A percentile compares a stretch with the other conserved stretches of the same genome.
Conservation (phyloP, 257 asterid species). For the Anisodus tanguticus region DNA sequence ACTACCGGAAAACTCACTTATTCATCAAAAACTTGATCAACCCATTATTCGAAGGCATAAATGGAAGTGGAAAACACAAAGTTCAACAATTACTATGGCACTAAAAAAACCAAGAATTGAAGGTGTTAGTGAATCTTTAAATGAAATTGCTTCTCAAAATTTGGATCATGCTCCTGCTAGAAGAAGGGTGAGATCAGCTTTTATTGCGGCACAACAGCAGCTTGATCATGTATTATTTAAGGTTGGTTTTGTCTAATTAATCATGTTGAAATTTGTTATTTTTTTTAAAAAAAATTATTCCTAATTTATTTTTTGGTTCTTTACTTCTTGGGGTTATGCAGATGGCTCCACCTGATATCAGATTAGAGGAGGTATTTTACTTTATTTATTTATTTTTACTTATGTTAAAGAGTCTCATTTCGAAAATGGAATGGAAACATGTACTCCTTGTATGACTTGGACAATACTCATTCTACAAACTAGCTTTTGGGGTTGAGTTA, state of each 20-base stretch:
- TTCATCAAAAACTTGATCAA: conserved; percentile 29
- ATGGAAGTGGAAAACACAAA: conserved; percentile 30
- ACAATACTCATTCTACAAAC: no score
- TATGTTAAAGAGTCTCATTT: no score
- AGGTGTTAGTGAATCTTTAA: conserved; percentile 77
- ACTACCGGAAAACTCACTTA: conserved; percentile 35
- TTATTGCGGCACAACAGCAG: conserved; percentile 60
- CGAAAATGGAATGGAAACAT: no score
- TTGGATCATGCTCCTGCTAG: conserved; percentile 90
- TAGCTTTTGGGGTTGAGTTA: no score
- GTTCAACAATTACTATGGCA: conserved; percentile 49
- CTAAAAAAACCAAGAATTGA: conserved; percentile 63
- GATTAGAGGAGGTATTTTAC: conserved; percentile 79
- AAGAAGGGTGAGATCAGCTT: conserved; percentile 93
- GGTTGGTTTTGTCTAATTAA: conserved; percentile 43
- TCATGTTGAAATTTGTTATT: neutral
- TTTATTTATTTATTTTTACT: neutral
- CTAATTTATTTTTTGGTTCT: neutral
- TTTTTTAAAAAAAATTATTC: neutral
- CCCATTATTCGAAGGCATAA: conserved; percentile 39
- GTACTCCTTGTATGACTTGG: no score
- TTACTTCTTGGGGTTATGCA: conserved; percentile 36
- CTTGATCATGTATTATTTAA: conserved; percentile 88
- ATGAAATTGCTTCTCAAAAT: conserved; percentile 86
- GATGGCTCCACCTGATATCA: conserved; percentile 94